A percentile compares a stretch with the other conserved stretches of the same genome.
These are phyloP conservation scores for Cicer cuneatum DNA, from an alignment of 306 rosid species.

Conservation along the genomic window DNA sequence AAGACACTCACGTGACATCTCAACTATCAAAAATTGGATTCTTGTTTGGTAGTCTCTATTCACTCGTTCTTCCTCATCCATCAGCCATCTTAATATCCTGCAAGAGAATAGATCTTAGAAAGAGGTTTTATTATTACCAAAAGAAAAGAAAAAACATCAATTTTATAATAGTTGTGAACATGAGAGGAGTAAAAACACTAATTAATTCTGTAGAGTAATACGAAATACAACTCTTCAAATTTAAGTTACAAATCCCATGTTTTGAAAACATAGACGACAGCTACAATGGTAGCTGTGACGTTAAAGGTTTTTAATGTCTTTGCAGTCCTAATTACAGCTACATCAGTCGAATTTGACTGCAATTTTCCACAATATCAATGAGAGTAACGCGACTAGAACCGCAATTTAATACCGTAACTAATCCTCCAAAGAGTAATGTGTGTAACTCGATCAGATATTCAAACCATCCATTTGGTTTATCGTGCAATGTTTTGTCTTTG, in stretches of 20 bases:
- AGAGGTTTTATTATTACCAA: neutral
- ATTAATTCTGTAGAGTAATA: neutral
- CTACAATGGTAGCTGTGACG: neutral
- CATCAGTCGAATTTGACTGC: neutral
- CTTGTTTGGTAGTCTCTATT: slow-evolving; percentile 53
- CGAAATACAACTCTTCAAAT: neutral
- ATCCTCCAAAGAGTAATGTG: neutral
- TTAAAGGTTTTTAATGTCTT: neutral
- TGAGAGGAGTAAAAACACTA: slow-evolving; percentile 1
- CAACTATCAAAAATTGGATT: slow-evolving; percentile 77
- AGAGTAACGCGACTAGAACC: neutral
- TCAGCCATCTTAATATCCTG: slow-evolving; percentile 91
- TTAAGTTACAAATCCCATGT: slow-evolving; percentile 19
- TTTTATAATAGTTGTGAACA: neutral
- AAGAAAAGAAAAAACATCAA: neutral
- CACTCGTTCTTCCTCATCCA: slow-evolving; percentile 73
- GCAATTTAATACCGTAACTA: neutral
- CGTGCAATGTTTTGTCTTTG: neutral
- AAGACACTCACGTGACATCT: slow-evolving; percentile 85
- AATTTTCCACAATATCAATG: neutral
- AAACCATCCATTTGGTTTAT: slow-evolving; percentile 1
- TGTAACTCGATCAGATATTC: slow-evolving; percentile 18
- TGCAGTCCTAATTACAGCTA: neutral
- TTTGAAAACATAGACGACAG: neutral
- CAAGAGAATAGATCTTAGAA: slow-evolving; percentile 38